Percentiles rank a stretch among this genome's conserved stretches.
Evolutionary conservation across 148 eudicot species (phyloP).

Genomic region (Camellia sinensis): DNA sequence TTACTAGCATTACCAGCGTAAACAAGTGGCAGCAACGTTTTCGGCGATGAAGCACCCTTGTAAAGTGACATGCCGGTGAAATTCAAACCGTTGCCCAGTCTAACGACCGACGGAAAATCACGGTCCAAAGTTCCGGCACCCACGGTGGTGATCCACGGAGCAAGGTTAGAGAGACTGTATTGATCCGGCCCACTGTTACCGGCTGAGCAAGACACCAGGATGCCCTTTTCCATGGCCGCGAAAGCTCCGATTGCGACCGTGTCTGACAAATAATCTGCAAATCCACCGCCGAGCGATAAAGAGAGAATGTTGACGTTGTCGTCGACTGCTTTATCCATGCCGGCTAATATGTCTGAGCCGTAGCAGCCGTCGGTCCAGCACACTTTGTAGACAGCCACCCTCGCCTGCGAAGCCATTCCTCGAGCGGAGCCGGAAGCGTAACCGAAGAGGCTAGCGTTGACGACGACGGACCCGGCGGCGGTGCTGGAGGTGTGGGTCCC

Average conservation of each 20-base stretch:
- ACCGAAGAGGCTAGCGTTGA: constrained; percentile 44
- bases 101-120: constrained; percentile 54
- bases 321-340: constrained; percentile 50
- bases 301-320: constrained; percentile 60
- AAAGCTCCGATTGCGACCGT: constrained; percentile 60
- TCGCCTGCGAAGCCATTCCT: constrained; percentile 60
- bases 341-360: constrained; percentile 56
- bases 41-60: constrained; percentile 35
- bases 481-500: constrained; percentile 72
- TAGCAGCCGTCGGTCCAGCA: constrained; percentile 64
- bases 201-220: constrained; percentile 56
- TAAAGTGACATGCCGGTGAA: constrained; percentile 54
- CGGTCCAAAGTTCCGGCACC: constrained; percentile 72
- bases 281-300: constrained; percentile 51
- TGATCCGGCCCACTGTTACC: constrained; percentile 61
- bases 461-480: constrained; percentile 53
- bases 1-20: constrained; percentile 57
- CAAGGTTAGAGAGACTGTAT: constrained; percentile 44
- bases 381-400: constrained; percentile 58
- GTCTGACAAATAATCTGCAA: constrained; percentile 49
- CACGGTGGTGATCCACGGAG: constrained; percentile 74
- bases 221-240: constrained; percentile 61
- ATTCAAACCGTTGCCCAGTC: constrained; percentile 36
- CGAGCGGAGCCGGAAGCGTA: constrained; percentile 62
- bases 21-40: constrained; percentile 37